phyloP scores from a whole-genome alignment of 306 rosid genomes.

The Medicago lupulina region DNA sequence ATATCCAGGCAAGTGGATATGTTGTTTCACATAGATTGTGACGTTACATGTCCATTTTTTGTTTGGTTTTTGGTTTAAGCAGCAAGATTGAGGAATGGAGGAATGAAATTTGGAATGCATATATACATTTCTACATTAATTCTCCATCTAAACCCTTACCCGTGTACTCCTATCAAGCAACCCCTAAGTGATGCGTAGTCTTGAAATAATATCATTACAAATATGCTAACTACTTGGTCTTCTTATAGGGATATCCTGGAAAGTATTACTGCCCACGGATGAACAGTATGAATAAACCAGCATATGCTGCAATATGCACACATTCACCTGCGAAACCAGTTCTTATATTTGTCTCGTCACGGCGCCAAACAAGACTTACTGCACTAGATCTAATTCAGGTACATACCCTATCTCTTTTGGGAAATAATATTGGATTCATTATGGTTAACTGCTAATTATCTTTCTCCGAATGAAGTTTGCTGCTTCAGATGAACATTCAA shows the following conservation, averaged over 20 bases:
- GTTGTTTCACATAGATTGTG: constrained; percentile 33
- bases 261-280: constrained; percentile 97
- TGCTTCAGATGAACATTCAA: constrained; percentile 91
- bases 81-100: constrained; percentile 16
- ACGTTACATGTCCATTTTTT: constrained; percentile 9
- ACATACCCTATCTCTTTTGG: constrained; percentile 30
- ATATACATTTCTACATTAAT: constrained; percentile 6
- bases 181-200: constrained; percentile 6
- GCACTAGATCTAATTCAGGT: constrained; percentile 97
- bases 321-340: constrained; percentile 98
- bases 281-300: constrained; percentile 98
- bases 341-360: constrained; percentile 94
- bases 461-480: constrained; percentile 67
- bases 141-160: constrained; percentile 4
- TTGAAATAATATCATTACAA: constrained; percentile 2
- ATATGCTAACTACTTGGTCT: constrained; percentile 10
- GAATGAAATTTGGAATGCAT: constrained; percentile 6
- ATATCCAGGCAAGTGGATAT: constrained; percentile 85
- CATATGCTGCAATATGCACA: constrained; percentile 97
- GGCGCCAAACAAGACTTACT: constrained; percentile 96
- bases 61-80: no score
- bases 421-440: constrained; percentile 37
- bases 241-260: constrained; percentile 91
- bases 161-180: constrained; percentile 19
- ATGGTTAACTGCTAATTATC: constrained; percentile 34